These are phyloP conservation scores for Penicillium roqueforti DNA, from an alignment of 495 filamentous ascomycete genomes.

Conservation along the genomic window DNA sequence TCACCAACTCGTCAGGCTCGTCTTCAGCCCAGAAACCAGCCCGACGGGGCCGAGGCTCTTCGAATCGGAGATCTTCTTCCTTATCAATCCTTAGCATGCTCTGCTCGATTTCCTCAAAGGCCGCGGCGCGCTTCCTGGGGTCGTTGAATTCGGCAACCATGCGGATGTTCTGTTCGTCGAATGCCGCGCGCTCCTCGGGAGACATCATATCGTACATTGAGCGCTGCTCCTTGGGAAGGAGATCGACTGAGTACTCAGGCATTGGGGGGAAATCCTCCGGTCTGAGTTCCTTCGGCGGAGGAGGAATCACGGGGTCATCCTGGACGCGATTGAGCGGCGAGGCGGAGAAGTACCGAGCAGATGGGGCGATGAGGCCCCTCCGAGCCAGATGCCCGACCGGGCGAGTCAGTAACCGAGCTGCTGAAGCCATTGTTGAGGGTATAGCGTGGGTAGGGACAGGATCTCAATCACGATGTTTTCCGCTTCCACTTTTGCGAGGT, in stretches of 20 bases:
- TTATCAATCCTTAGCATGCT: slow-evolving; percentile 31
- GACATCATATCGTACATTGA: slow-evolving; percentile 47
- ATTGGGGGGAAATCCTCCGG: slow-evolving; percentile 32
- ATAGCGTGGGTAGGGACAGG: slow-evolving; percentile 5
- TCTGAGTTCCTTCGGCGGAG: slow-evolving; percentile 28
- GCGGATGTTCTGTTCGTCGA: slow-evolving; percentile 37
- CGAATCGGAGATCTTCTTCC: slow-evolving; percentile 32
- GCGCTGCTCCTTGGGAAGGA: slow-evolving; percentile 39
- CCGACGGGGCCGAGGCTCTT: slow-evolving; percentile 25
- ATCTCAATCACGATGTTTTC: slow-evolving; percentile 20
- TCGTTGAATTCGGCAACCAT: slow-evolving; percentile 42
- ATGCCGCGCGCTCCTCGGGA: slow-evolving; percentile 42
- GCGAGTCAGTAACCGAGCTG: slow-evolving; percentile 38
- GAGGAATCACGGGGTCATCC: slow-evolving; percentile 37
- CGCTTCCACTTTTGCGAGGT: slow-evolving; percentile 15
- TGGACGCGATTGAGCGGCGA: slow-evolving; percentile 35
- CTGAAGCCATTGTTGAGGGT: slow-evolving; percentile 38
- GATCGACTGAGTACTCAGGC: slow-evolving; percentile 39
- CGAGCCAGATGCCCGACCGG: slow-evolving; percentile 30
- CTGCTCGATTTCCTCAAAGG: slow-evolving; percentile 33
- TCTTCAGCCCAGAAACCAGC: slow-evolving; percentile 53
- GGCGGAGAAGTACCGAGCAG: slow-evolving; percentile 38
- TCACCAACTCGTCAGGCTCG: slow-evolving; percentile 46
- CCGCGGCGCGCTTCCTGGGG: slow-evolving; percentile 24
- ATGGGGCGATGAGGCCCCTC: slow-evolving; percentile 24